Evolutionary conservation across 805 yeast species (phyloP).

Genomic region (Isabelozyma rhagii): DNA sequence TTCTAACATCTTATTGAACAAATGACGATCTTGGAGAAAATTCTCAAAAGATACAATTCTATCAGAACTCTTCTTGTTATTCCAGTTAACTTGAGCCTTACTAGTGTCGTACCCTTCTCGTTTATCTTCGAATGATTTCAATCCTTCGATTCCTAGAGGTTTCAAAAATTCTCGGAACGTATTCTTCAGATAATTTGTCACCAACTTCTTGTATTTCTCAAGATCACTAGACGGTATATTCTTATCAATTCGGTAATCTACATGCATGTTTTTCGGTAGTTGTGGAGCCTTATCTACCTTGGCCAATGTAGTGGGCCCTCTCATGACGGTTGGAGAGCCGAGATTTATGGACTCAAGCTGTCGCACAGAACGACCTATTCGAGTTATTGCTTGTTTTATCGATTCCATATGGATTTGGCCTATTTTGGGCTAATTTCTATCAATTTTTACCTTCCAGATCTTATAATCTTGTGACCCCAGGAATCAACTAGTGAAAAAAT

Average conservation of each 20-base stretch:
- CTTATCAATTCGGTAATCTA: neutral
- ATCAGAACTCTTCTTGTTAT: slow-evolving; percentile 13
- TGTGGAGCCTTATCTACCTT: neutral
- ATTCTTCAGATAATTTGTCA: slow-evolving; percentile 15
- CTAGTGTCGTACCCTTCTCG: slow-evolving; percentile 17
- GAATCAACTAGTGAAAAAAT: neutral
- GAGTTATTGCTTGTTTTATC: slow-evolving; percentile 30
- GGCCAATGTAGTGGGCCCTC: neutral
- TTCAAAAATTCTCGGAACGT: slow-evolving; percentile 28
- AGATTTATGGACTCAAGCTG: slow-evolving; percentile 12
- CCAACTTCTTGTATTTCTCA: slow-evolving; percentile 8
- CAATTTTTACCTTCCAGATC: neutral
- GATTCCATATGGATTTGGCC: slow-evolving; percentile 18
- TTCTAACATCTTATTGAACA: slow-evolving; percentile 31
- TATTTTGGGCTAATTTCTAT: slow-evolving; percentile 2
- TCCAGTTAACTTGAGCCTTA: slow-evolving; percentile 26
- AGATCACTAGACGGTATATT: slow-evolving; percentile 9
- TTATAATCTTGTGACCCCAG: neutral
- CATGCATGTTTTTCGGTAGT: neutral
- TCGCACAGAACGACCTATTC: slow-evolving; percentile 31
- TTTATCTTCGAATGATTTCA: slow-evolving; percentile 27
- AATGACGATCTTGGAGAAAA: slow-evolving; percentile 24
- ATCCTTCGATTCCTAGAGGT: slow-evolving; percentile 31
- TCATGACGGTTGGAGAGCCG: neutral
- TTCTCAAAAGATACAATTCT: slow-evolving; percentile 16